Evolutionary conservation across 768 basidiomycete species (phyloP), one percentile per base, ranked within the genome.

Genomic region (Rubroboletus satanas): DNA sequence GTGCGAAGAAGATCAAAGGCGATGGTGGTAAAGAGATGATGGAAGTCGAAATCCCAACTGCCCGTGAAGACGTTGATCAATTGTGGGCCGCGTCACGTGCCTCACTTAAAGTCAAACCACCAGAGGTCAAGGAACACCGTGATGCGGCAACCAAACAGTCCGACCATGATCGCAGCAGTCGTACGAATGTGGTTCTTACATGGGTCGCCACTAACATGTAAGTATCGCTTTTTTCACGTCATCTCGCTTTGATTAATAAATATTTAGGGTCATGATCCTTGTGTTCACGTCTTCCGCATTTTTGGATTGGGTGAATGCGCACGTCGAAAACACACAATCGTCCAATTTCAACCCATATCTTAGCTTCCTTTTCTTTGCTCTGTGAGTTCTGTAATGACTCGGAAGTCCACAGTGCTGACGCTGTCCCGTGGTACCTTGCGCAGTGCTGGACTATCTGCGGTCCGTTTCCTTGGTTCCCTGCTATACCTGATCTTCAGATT

Each of bases 161-260:
- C 21, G 93, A 96, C 71, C 87, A 84, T 58, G 90, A 90, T 71
- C 81, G 89, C 62, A 91, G 85, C 72, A 88, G 85, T 66, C 76
- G 88, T 58, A 92, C 89, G 15, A 93, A 93, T 65, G 89, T 90
- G 52, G 90, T 92, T 45, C 78, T 92, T 28, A 79, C 85, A 7
- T 90, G 88, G 87, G 81, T 90, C 47, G 92, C 88, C 18, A 83
- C 85, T 3, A 96, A 96, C 74, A 89, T 94, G 90, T 82, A 63
- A 69, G 77, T 77, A 66, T 21, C 14, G 3, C 32, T 28, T 33
- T 53, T 58, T 45, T 46, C 44, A 12, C 5, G 14, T 28, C 5
- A 21, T 2, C 12, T 8, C 15, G 17, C 35, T 58, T 42, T 54
- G 10, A 26, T 42, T 21, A 23, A 56, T 45, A 21, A 28, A 17